Conservation (phyloP, 169 alveolate species). For the Babesia ovis region DNA sequence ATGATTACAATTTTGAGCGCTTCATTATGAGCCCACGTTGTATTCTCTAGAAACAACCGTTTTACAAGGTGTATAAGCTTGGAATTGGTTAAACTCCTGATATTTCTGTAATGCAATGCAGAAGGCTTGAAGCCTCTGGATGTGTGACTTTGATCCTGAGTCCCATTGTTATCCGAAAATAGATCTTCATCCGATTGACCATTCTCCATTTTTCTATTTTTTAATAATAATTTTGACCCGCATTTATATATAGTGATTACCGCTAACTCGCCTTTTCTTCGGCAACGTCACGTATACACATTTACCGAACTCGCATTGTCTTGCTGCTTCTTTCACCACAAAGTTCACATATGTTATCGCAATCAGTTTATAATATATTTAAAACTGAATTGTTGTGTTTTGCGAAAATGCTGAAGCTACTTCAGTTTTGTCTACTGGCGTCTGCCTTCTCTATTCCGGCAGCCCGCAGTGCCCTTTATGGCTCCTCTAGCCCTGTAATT, state of each 20-base stretch:
- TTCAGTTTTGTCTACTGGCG: constrained; percentile 6
- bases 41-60: constrained; percentile 46
- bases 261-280: constrained; percentile 4
- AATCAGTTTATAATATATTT: background rate
- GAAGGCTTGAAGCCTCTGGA: constrained; percentile 10
- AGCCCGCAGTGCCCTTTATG: constrained; percentile 11
- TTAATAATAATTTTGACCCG: background rate
- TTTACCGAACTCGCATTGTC: background rate
- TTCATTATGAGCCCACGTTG: constrained; percentile 32
- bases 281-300: constrained; percentile 5
- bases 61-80: constrained; percentile 56
- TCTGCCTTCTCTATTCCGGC: background rate
- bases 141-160: background rate
- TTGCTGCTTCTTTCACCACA: background rate
- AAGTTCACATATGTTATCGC: background rate
- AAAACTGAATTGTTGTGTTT: background rate
- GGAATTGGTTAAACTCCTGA: constrained; percentile 13
- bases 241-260: background rate
- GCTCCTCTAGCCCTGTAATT: constrained; percentile 7
- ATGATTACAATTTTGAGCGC: constrained; percentile 52
- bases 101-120: constrained; percentile 21
- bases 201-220: background rate
- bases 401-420: background rate
- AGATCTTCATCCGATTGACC: background rate
- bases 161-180: background rate